Base-by-base conservation (phyloP, 768 basidiomycete genomes). In the Calvatia gigantea region DNA sequence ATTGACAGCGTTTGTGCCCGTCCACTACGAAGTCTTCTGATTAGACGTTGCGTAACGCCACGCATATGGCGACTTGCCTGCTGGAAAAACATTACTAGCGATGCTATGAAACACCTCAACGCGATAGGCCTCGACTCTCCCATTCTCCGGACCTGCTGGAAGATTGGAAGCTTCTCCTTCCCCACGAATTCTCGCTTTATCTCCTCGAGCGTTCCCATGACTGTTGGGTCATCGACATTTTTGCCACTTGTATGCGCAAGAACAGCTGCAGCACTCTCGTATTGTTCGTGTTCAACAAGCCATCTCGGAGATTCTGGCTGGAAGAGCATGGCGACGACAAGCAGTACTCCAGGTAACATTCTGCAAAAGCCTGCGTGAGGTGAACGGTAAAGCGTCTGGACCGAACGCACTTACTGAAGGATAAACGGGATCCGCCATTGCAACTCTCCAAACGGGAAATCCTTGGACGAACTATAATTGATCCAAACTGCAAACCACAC, bases 301-400 rank as follows among this genome's bases (percentile, higher is more conserved):
- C 77, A 82, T n/a, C 81, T 71, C 11, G 82, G 82, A 0, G 81
- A 82, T 60, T 83, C 82, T 4, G 80, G 78, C 54, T 81, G 77
- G 50, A 73, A 74, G 6, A 73, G 43, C 75, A 83, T 80, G 4
- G 69, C 63, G 32, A 74, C 53, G 6, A 77, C 61, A 60, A 85
- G 77, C 0, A 84, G 57, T 15, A 79, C 62, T 2, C 81, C 80
- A 3, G 81, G 83, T 37, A 85, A 58, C 49, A 83, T 61, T 54
- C 71, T 71, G 49, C 15, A 35, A 25, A 8, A 9, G 23, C 38
- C 19, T n/a, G 29, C 17, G 8, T 23, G 54, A 27, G 11, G 19
- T 21, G 39, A 35, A 29, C 17, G n/a, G n/a, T n/a, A n/a, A n/a
- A n/a, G n/a, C n/a, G n/a, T n/a, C n/a, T n/a, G n/a, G n/a, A n/a